Evolutionary conservation across 768 basidiomycete species (phyloP).

Genomic region (Auriscalpium microsporum): DNA sequence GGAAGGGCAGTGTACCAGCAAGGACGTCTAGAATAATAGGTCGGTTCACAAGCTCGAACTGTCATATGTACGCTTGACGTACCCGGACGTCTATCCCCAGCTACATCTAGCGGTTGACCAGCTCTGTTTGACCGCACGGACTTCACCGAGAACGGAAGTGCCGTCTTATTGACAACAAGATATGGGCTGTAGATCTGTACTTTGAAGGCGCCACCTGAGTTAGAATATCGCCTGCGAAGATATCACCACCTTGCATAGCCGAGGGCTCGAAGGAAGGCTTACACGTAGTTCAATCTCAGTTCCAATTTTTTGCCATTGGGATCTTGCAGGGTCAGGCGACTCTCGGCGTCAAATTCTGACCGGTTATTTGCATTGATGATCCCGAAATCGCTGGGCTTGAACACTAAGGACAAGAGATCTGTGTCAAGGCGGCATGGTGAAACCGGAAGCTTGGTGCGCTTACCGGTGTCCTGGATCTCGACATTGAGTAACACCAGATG

Average conservation of each 20-base stretch:
- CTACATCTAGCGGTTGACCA: slow-evolving; percentile 64
- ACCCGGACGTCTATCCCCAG: slow-evolving; percentile 73
- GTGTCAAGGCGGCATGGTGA: not conserved
- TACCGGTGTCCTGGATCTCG: slow-evolving; percentile 86
- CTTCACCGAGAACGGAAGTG: slow-evolving; percentile 68
- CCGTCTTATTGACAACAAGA: slow-evolving; percentile 88
- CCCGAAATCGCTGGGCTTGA: slow-evolving; percentile 91
- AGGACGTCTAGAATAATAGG: slow-evolving; percentile 27
- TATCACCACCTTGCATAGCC: not conserved
- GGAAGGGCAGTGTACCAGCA: slow-evolving; percentile 59
- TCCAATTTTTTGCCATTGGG: slow-evolving; percentile 65
- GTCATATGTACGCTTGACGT: slow-evolving; percentile 10
- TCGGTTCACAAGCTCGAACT: not conserved
- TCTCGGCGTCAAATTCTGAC: slow-evolving; percentile 82
- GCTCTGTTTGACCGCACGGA: slow-evolving; percentile 55
- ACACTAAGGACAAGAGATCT: slow-evolving; percentile 39
- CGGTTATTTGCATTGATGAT: slow-evolving; percentile 94
- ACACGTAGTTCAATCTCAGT: slow-evolving; percentile 87
- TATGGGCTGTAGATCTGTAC: slow-evolving; percentile 92
- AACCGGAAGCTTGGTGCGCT: slow-evolving; percentile 11
- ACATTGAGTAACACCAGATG: slow-evolving; percentile 88
- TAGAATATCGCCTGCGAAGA: slow-evolving; percentile 54
- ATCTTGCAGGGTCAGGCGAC: slow-evolving; percentile 64
- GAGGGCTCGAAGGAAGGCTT: slow-evolving; percentile 23
- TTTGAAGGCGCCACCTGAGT: slow-evolving; percentile 93